Percentiles rank a stretch among this genome's conserved stretches.
These are phyloP conservation scores for Lolium rigidum DNA, from an alignment of 176 grass and related monocot species.

Conservation along the genomic window DNA sequence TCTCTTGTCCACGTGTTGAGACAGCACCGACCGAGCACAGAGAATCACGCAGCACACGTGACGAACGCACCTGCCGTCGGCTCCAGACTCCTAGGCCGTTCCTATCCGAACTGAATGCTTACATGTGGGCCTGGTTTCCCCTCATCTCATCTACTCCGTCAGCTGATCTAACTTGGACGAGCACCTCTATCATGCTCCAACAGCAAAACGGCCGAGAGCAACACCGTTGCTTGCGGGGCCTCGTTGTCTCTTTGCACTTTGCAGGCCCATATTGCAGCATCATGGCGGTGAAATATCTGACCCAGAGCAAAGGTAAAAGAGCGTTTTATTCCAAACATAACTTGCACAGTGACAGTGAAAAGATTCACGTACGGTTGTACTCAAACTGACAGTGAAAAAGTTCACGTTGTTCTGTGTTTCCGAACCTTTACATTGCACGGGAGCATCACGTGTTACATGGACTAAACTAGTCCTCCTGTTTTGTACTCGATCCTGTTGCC, in stretches of 20 bases:
- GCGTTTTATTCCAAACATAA: no score
- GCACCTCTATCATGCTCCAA: no score
- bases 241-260: not conserved
- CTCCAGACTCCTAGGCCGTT: constrained; percentile 38
- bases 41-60: constrained; percentile 46
- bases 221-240: not conserved
- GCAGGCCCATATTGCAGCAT: not conserved
- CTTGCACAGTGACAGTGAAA: no score
- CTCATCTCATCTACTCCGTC: not conserved
- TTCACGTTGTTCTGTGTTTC: no score
- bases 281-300: no score
- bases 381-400: no score
- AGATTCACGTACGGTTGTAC: no score
- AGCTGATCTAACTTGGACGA: no score
- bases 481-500: not conserved
- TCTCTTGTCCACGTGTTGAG: not conserved
- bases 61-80: constrained; percentile 1
- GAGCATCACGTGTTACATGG: no score
- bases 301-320: no score
- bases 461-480: not conserved
- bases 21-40: not conserved
- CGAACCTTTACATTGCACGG: no score
- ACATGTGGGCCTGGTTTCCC: not conserved
- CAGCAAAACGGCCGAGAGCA: not conserved
- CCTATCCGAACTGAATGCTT: constrained; percentile 13